Conservation (phyloP, 1,284 basidiomycete genomes). For the Melampsora larici-populina region DNA sequence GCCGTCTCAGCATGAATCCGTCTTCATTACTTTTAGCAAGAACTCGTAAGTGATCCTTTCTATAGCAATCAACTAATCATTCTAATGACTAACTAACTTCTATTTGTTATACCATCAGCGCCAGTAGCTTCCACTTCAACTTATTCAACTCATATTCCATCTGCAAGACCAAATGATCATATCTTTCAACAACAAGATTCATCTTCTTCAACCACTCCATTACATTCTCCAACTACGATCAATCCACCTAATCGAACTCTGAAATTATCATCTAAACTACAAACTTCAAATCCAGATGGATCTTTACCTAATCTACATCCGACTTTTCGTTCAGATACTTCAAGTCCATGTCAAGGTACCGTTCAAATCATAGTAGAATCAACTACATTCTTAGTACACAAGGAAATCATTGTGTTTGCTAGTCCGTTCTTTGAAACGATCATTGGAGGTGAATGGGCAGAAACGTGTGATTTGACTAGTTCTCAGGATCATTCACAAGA, state of each 20-base stretch:
- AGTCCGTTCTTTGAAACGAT: conserved; percentile 82
- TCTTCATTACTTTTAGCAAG: conserved; percentile 2
- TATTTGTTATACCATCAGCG: background rate
- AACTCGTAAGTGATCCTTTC: background rate
- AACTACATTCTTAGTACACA: conserved; percentile 57
- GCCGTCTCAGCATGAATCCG: too few relatives aligned
- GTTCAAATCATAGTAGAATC: conserved; percentile 35
- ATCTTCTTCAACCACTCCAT: background rate
- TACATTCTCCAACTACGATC: too few relatives aligned
- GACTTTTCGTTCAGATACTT: conserved; percentile 6
- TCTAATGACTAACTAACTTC: too few relatives aligned
- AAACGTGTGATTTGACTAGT: conserved; percentile 40
- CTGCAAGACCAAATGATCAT: conserved; percentile 1
- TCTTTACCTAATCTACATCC: conserved; percentile 31
- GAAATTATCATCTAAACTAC: background rate
- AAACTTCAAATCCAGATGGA: background rate
- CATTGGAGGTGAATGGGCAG: conserved; percentile 61
- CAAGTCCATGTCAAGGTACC: conserved; percentile 27
- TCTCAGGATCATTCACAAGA: background rate
- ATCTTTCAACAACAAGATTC: background rate
- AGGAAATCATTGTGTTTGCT: conserved; percentile 75
- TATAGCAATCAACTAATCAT: too few relatives aligned
- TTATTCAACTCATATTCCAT: conserved; percentile 14
- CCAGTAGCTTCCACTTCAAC: conserved; percentile 5
- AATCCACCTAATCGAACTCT: background rate